Evolutionary conservation across 1,139 yeast species (phyloP).

Genomic region (Protomyces macrosporus): DNA sequence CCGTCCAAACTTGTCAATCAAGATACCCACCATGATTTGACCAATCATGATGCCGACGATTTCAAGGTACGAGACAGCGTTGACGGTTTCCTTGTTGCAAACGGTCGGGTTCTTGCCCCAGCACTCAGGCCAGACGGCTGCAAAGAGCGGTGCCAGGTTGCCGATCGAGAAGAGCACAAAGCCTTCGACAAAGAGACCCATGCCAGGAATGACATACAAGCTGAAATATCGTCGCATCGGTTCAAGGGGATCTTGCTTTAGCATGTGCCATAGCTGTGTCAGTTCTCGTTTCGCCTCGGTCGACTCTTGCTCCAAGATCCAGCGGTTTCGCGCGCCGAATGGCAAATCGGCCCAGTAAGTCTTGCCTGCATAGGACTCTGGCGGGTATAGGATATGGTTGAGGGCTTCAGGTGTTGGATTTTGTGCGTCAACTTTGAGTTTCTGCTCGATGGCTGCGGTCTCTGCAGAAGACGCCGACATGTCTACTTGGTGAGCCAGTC

Average conservation of each 20-base stretch:
- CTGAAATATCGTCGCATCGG: slow-evolving; percentile 40
- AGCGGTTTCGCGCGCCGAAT: slow-evolving; percentile 34
- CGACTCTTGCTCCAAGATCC: slow-evolving; percentile 36
- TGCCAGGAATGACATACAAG: slow-evolving; percentile 41
- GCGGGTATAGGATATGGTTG: slow-evolving; percentile 20
- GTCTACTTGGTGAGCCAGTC: too few species aligned
- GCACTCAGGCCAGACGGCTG: slow-evolving; percentile 41
- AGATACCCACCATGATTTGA: slow-evolving; percentile 76
- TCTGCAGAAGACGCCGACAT: too few species aligned
- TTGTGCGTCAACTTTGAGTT: too few species aligned
- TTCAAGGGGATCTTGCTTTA: slow-evolving; percentile 39
- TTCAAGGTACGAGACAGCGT: slow-evolving; percentile 39
- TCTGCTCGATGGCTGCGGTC: too few species aligned
- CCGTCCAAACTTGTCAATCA: slow-evolving; percentile 84
- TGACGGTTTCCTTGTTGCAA: slow-evolving; percentile 40
- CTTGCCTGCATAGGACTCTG: slow-evolving; percentile 35
- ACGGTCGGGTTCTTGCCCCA: slow-evolving; percentile 36
- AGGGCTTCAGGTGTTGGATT: slow-evolving; percentile 2
- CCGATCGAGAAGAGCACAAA: slow-evolving; percentile 43
- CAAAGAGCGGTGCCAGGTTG: slow-evolving; percentile 37
- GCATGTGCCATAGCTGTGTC: slow-evolving; percentile 34
- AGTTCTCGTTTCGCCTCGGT: slow-evolving; percentile 37
- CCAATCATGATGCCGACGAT: slow-evolving; percentile 87
- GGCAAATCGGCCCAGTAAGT: slow-evolving; percentile 43
- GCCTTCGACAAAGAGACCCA: slow-evolving; percentile 42